A percentile compares a stretch with the other conserved stretches of the same genome.
Evolutionary conservation across 192 early-diverging fungal species (phyloP).

Genomic region (Ambispora gerdemannii): DNA sequence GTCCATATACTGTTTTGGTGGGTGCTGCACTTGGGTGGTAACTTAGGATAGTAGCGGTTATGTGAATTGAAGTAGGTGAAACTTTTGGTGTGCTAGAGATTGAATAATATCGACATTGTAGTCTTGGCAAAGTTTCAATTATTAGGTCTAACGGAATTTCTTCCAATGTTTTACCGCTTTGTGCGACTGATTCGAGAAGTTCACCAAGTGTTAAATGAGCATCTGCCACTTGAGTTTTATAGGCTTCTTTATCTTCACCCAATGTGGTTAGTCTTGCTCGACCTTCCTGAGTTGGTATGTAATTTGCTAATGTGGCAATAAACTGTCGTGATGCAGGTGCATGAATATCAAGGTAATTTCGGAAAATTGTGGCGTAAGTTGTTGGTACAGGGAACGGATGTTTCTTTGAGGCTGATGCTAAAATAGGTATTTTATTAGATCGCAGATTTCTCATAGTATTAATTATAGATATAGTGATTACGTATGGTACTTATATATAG

Average conservation of each 20-base stretch:
- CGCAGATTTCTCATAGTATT: too few species aligned
- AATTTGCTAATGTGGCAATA: conserved; percentile 60
- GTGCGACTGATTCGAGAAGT: conserved; percentile 66
- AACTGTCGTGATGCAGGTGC: conserved; percentile 66
- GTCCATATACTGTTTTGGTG: conserved; percentile 66
- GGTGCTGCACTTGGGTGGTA: conserved; percentile 58
- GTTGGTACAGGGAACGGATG: conserved; percentile 86
- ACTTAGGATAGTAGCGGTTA: conserved; percentile 88
- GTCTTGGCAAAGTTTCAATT: conserved; percentile 77
- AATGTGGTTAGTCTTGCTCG: conserved; percentile 50
- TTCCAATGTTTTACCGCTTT: conserved; percentile 44
- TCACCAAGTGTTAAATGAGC: conserved; percentile 71
- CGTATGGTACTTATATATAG: too few species aligned
- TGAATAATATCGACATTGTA: conserved; percentile 91
- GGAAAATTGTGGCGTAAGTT: conserved; percentile 80
- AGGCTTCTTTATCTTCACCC: conserved; percentile 68
- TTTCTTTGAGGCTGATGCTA: conserved; percentile 64
- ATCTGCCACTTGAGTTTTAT: conserved; percentile 55
- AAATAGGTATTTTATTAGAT: too few species aligned
- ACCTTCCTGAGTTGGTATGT: conserved; percentile 53
- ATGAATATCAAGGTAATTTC: conserved; percentile 89
- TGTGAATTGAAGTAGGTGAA: conserved; percentile 67
- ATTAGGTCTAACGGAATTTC: conserved; percentile 77
- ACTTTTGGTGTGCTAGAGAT: conserved; percentile 90
- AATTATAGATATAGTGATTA: too few species aligned